Evolutionary conservation across 1,284 basidiomycete genomes (phyloP).

Genomic region (Tausonia pullulans): DNA sequence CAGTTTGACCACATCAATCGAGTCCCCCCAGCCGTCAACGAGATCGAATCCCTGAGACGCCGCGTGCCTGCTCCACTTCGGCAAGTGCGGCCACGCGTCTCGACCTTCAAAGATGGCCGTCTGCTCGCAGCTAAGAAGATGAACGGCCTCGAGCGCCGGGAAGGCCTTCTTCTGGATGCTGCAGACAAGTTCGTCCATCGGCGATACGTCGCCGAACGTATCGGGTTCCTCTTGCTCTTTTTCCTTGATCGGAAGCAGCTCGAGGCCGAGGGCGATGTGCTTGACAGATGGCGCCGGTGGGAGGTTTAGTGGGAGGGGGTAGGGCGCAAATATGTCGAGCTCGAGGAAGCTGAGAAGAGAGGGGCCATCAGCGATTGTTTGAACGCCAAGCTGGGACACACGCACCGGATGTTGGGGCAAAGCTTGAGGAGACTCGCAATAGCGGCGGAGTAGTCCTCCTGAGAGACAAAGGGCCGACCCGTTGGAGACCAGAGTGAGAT

Average conservation of each 20-base stretch:
- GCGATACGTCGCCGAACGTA: background rate
- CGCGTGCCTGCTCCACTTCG: slow-evolving; percentile 1
- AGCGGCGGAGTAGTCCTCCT: background rate
- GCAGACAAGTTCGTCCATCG: slow-evolving; percentile 7
- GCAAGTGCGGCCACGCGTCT: background rate
- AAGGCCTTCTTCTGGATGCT: background rate
- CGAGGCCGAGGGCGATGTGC: slow-evolving; percentile 11
- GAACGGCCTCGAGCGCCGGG: slow-evolving; percentile 7
- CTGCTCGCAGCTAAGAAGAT: slow-evolving; percentile 1
- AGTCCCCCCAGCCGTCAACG: slow-evolving; percentile 6
- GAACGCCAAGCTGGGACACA: background rate
- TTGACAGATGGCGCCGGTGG: background rate
- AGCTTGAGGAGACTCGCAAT: background rate
- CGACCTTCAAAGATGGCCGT: slow-evolving; percentile 1
- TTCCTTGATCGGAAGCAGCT: slow-evolving; percentile 8
- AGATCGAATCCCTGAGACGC: background rate
- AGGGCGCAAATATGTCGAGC: slow-evolving; percentile 10
- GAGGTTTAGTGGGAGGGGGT: background rate
- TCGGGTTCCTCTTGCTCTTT: background rate
- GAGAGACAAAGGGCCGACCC: background rate
- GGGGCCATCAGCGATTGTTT: background rate
- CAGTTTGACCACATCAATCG: background rate
- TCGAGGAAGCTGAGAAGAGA: slow-evolving; percentile 1
- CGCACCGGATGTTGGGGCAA: slow-evolving; percentile 2
- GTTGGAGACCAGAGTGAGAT: slow-evolving; percentile 7